Evolutionary conservation across 768 basidiomycete genomes (phyloP).

Genomic region (Lactarius pseudohatsudake): DNA sequence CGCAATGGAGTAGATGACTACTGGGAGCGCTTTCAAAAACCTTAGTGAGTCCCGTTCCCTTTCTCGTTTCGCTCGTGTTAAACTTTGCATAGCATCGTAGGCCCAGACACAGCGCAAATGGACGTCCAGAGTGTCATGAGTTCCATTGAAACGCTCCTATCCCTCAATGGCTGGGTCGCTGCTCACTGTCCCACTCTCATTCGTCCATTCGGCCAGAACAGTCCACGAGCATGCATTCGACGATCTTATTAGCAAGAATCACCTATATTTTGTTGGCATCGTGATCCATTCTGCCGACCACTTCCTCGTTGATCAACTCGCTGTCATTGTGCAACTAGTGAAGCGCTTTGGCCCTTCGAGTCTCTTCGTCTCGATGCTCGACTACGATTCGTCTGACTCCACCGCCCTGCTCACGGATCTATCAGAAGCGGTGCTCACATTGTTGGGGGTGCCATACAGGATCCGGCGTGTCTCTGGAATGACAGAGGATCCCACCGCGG

Average conservation of each 20-base stretch:
- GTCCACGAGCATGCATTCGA: slow-evolving; percentile 82
- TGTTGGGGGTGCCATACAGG: slow-evolving; percentile 90
- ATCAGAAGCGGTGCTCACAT: slow-evolving; percentile 91
- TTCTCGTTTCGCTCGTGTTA: not conserved
- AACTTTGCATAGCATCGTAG: slow-evolving; percentile 56
- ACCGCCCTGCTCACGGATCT: slow-evolving; percentile 93
- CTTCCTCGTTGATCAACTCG: slow-evolving; percentile 97
- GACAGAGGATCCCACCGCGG: slow-evolving; percentile 83
- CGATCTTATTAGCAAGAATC: slow-evolving; percentile 79
- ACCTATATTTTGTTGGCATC: slow-evolving; percentile 92
- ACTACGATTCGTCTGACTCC: slow-evolving; percentile 93
- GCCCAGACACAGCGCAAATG: slow-evolving; percentile 80
- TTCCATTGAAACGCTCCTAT: slow-evolving; percentile 91
- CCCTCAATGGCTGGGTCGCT: slow-evolving; percentile 97
- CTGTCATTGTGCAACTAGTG: slow-evolving; percentile 95
- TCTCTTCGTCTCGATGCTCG: slow-evolving; percentile 96
- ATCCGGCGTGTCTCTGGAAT: slow-evolving; percentile 91
- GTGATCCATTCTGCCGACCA: slow-evolving; percentile 98
- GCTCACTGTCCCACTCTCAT: slow-evolving; percentile 90
- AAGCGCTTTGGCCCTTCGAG: slow-evolving; percentile 86
- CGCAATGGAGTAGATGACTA: slow-evolving; percentile 79
- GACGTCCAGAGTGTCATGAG: slow-evolving; percentile 88
- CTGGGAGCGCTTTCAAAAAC: slow-evolving; percentile 90
- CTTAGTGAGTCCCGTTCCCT: slow-evolving; percentile 61
- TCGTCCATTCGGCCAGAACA: slow-evolving; percentile 94